Conservation (phyloP, 176 grass and related monocot genomes). For the Oryza coarctata region DNA sequence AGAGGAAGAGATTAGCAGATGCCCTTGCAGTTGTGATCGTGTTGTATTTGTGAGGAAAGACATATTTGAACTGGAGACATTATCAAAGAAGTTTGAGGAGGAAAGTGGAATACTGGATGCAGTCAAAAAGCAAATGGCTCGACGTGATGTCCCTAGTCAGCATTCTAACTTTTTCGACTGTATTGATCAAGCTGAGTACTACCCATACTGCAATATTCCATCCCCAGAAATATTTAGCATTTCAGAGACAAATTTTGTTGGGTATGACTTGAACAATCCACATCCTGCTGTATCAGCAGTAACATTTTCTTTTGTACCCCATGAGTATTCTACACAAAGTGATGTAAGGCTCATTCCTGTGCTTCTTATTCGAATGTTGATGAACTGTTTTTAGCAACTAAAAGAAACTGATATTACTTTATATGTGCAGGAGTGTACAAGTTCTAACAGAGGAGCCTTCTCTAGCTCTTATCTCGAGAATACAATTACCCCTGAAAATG, state of each 20-base stretch:
- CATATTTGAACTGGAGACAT: slow-evolving; percentile 61
- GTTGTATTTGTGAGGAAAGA: slow-evolving; percentile 74
- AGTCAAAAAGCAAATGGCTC: slow-evolving; percentile 32
- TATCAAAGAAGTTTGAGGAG: slow-evolving; percentile 66
- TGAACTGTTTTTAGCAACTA: not conserved
- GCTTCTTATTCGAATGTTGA: slow-evolving; percentile 26
- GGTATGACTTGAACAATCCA: slow-evolving; percentile 55
- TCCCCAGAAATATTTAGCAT: slow-evolving; percentile 32
- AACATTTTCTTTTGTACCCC: slow-evolving; percentile 40
- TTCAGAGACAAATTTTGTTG: slow-evolving; percentile 34
- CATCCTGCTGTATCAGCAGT: slow-evolving; percentile 53
- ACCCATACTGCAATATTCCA: slow-evolving; percentile 42
- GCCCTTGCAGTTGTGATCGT: slow-evolving; percentile 54
- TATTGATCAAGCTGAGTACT: slow-evolving; percentile 40
- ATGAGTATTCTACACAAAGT: slow-evolving; percentile 49
- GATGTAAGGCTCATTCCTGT: slow-evolving; percentile 47
- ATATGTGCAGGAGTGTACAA: slow-evolving; percentile 59
- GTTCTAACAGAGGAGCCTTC: slow-evolving; percentile 43
- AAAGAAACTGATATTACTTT: slow-evolving; percentile 26
- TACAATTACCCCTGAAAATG: slow-evolving; percentile 39
- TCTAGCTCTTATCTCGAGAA: slow-evolving; percentile 38
- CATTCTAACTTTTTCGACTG: slow-evolving; percentile 33
- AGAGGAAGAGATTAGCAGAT: slow-evolving; percentile 77
- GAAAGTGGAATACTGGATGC: slow-evolving; percentile 40
- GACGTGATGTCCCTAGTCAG: slow-evolving; percentile 1